Conservation (phyloP, 2,329 filamentous ascomycete genomes). For the Lasiodiplodia hormozganensis region DNA sequence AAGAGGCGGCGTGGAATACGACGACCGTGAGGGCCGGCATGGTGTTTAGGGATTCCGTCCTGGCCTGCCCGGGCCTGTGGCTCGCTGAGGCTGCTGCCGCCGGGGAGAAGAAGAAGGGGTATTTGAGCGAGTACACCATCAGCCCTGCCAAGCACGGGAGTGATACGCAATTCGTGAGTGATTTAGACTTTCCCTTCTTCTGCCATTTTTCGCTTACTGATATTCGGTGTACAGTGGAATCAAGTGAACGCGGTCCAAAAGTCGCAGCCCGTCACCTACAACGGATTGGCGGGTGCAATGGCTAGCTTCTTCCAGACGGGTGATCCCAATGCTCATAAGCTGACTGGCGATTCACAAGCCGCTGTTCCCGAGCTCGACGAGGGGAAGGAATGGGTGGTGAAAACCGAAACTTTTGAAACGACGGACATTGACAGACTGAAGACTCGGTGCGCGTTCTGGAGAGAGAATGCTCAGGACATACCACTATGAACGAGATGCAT, state of each 20-base stretch:
- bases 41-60: constrained; percentile 64
- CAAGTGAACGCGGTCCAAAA: constrained; percentile 60
- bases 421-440: constrained; percentile 49
- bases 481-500: neutral
- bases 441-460: constrained; percentile 63
- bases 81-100: constrained; percentile 52
- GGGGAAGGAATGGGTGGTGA: constrained; percentile 60
- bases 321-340: constrained; percentile 57
- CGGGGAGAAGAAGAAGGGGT: constrained; percentile 54
- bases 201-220: constrained; percentile 27
- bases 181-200: neutral
- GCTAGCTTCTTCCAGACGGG: constrained; percentile 67
- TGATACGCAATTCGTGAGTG: constrained; percentile 62
- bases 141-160: constrained; percentile 64
- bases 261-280: constrained; percentile 60
- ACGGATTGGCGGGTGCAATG: constrained; percentile 65
- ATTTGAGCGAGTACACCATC: constrained; percentile 67
- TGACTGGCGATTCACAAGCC: constrained; percentile 35
- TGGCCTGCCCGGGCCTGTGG: constrained; percentile 68
- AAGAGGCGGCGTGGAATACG: constrained; percentile 55
- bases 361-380: constrained; percentile 55
- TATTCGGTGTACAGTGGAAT: constrained; percentile 56
- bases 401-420: constrained; percentile 53
- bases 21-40: constrained; percentile 62
- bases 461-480: constrained; percentile 12